A percentile compares a stretch with the other conserved stretches of the same genome.
These are phyloP conservation scores for Eucommia ulmoides DNA, from an alignment of 257 asterid genomes.

Conservation along the genomic window DNA sequence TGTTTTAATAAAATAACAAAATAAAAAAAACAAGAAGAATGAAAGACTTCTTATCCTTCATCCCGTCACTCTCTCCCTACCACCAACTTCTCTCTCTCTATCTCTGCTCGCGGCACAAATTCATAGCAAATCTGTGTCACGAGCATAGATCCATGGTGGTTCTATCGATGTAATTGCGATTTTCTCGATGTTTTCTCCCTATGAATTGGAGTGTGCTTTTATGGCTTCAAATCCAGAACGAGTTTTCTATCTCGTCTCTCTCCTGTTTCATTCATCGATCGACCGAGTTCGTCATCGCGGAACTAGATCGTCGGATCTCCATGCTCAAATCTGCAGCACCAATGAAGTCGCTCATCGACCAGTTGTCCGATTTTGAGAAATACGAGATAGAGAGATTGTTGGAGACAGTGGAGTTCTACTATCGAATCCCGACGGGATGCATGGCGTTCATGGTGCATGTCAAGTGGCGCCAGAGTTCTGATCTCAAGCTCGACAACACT, in stretches of 20 bases:
- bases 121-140: too few species aligned
- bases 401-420: constrained; percentile 87
- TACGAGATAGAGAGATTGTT: constrained; percentile 92
- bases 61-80: too few species aligned
- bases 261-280: constrained; percentile 69
- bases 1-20: too few species aligned
- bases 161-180: constrained; percentile 61
- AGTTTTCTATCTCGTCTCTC: constrained; percentile 41
- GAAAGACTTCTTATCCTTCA: too few species aligned
- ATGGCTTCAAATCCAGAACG: constrained; percentile 53
- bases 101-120: too few species aligned
- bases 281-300: constrained; percentile 63
- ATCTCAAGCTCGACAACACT: constrained; percentile 37
- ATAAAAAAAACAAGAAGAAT: too few species aligned
- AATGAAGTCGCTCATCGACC: constrained; percentile 56
- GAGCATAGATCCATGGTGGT: too few species aligned
- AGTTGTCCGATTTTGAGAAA: constrained; percentile 60
- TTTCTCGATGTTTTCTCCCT: constrained; percentile 43
- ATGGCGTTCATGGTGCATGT: constrained; percentile 64
- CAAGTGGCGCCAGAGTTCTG: constrained; percentile 70
- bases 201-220: constrained; percentile 53
- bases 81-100: too few species aligned
- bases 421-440: constrained; percentile 69
- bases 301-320: constrained; percentile 65
- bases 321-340: constrained; percentile 42